Conservation (phyloP, 192 early-diverging fungal genomes). For the Coemansia sp. region DNA sequence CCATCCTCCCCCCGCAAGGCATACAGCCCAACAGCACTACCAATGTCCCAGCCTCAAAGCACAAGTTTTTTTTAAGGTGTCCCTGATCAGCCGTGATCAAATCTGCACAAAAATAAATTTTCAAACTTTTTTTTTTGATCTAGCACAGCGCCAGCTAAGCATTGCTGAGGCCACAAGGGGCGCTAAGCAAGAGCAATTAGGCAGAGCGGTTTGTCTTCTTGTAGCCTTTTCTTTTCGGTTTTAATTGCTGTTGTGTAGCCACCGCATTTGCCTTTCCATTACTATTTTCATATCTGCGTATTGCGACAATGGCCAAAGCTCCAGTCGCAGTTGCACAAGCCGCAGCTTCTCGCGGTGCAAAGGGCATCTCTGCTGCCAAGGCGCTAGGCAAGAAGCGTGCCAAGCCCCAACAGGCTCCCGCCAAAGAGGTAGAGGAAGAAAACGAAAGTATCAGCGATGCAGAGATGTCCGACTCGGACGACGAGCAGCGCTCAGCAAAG, state of each 20-base stretch:
- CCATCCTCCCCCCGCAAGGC: neutral
- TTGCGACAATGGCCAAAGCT: constrained; percentile 4
- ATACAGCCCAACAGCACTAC: neutral
- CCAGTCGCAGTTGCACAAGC: neutral
- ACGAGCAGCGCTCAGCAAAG: neutral
- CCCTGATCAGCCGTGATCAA: neutral
- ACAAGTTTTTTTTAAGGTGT: constrained; percentile 1
- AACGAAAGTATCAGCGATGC: constrained; percentile 10
- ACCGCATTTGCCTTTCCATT: neutral
- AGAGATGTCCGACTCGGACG: constrained; percentile 1
- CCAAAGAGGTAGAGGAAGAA: constrained; percentile 5
- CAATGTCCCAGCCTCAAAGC: neutral
- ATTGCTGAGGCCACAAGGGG: neutral
- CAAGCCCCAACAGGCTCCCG: constrained; percentile 5
- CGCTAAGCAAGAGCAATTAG: neutral
- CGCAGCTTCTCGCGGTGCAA: neutral
- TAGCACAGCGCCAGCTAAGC: neutral
- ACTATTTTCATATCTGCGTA: neutral
- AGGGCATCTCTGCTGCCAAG: constrained; percentile 10
- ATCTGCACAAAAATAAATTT: constrained; percentile 2
- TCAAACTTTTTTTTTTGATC: constrained; percentile 4
- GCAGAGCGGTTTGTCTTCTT: neutral
- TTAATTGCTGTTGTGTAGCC: neutral
- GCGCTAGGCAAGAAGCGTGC: constrained; percentile 2
- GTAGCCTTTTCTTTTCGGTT: neutral